These are phyloP conservation scores for Ophiostoma triangulosporum DNA, from an alignment of 2,329 filamentous ascomycete species.

Conservation along the genomic window DNA sequence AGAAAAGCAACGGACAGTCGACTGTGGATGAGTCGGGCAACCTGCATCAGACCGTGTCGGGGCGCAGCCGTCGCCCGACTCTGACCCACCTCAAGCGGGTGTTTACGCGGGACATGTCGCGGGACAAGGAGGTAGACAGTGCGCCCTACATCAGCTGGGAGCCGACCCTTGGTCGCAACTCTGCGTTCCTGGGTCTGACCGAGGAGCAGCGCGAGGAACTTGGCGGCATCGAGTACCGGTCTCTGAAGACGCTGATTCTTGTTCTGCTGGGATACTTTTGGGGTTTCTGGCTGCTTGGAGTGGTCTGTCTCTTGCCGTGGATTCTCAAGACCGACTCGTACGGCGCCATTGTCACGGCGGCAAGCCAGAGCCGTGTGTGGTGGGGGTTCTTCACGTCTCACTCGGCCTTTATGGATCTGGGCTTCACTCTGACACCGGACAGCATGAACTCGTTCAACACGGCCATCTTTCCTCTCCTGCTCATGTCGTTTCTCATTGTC, in stretches of 20 bases:
- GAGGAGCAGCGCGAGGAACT: conserved; percentile 90
- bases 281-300: conserved; percentile 65
- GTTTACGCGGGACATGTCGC: conserved; percentile 40
- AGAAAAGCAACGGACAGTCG: neutral
- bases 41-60: conserved; percentile 8
- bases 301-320: conserved; percentile 67
- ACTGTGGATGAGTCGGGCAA: conserved; percentile 11
- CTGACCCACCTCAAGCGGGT: conserved; percentile 45
- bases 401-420: conserved; percentile 89
- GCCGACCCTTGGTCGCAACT: conserved; percentile 85
- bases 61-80: conserved; percentile 31
- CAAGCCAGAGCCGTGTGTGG: conserved; percentile 59
- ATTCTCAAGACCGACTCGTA: conserved; percentile 53
- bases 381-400: conserved; percentile 85
- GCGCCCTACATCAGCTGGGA: conserved; percentile 92
- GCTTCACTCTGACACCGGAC: conserved; percentile 80
- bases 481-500: conserved; percentile 77
- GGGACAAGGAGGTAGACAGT: conserved; percentile 37
- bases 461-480: conserved; percentile 60
- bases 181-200: conserved; percentile 74
- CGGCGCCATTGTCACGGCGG: conserved; percentile 46
- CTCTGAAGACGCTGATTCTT: conserved; percentile 70
- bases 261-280: conserved; percentile 72
- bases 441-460: conserved; percentile 84
- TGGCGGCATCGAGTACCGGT: conserved; percentile 91